Evolutionary conservation across 1,284 basidiomycete species (phyloP).

Genomic region (Puccinia hordei): DNA sequence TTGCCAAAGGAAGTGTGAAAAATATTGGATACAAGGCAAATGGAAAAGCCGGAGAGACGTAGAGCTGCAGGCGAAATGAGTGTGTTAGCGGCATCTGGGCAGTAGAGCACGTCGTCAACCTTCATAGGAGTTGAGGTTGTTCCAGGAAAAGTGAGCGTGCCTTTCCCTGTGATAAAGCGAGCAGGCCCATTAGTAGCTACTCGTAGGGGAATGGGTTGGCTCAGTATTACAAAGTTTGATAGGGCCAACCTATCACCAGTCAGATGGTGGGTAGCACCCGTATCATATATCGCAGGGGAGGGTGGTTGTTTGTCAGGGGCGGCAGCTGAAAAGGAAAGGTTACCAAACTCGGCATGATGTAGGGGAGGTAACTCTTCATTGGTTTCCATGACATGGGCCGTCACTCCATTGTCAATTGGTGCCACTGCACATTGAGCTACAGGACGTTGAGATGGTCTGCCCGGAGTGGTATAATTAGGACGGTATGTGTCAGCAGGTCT

Average conservation of each 20-base stretch:
- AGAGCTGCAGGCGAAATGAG: conserved; percentile 22
- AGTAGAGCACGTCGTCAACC: not conserved
- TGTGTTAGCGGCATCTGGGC: not conserved
- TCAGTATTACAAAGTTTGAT: not conserved
- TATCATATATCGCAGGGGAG: not conserved
- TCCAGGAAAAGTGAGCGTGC: conserved; percentile 12
- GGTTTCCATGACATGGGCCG: too few species aligned
- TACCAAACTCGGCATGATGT: too few species aligned
- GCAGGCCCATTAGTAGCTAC: not conserved
- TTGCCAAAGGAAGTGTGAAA: not conserved
- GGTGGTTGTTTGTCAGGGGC: not conserved
- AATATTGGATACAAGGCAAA: not conserved
- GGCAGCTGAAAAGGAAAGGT: not conserved
- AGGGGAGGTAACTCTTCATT: too few species aligned
- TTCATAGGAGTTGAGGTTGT: not conserved
- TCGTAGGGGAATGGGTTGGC: not conserved
- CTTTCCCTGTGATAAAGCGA: not conserved
- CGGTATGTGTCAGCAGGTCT: too few species aligned
- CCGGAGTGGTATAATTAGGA: too few species aligned
- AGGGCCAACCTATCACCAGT: conserved; percentile 1
- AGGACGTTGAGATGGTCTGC: not conserved
- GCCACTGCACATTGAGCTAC: not conserved
- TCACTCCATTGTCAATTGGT: not conserved
- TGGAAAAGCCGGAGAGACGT: not conserved
- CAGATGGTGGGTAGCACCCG: conserved; percentile 31